These are phyloP conservation scores for Botrytis porri DNA, from an alignment of 2,329 filamentous ascomycete species.

Conservation along the genomic window DNA sequence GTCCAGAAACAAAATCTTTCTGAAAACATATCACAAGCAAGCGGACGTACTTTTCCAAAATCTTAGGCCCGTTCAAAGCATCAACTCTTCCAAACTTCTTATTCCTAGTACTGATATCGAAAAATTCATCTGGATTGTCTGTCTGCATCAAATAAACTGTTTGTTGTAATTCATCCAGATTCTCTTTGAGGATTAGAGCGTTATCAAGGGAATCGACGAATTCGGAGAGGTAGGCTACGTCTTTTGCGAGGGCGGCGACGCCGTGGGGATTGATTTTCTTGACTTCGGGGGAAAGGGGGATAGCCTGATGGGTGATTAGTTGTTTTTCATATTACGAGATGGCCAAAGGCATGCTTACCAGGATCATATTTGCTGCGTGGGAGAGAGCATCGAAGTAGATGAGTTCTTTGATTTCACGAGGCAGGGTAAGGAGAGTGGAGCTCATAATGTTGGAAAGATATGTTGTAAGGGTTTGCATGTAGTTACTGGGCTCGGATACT, in stretches of 20 bases:
- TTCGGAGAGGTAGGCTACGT: slow-evolving; percentile 77
- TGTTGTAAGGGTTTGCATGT: slow-evolving; percentile 90
- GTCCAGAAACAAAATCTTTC: background rate
- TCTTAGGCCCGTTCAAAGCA: slow-evolving; percentile 78
- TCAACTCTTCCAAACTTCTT: slow-evolving; percentile 94
- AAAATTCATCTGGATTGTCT: slow-evolving; percentile 95
- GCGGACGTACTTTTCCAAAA: slow-evolving; percentile 79
- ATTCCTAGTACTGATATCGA: slow-evolving; percentile 84
- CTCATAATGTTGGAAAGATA: slow-evolving; percentile 97
- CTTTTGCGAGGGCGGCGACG: slow-evolving; percentile 74
- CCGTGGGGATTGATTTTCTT: slow-evolving; percentile 85
- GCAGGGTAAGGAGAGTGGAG: slow-evolving; percentile 87
- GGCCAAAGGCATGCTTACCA: slow-evolving; percentile 49
- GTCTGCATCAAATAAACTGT: slow-evolving; percentile 83
- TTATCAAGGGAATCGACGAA: slow-evolving; percentile 89
- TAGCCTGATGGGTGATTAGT: slow-evolving; percentile 23
- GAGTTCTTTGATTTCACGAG: slow-evolving; percentile 91
- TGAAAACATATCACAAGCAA: slow-evolving; percentile 4
- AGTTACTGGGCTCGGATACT: slow-evolving; percentile 76
- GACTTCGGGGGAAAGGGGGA: slow-evolving; percentile 65
- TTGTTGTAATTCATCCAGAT: slow-evolving; percentile 89
- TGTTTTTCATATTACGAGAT: background rate
- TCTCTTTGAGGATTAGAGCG: slow-evolving; percentile 78
- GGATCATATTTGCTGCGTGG: slow-evolving; percentile 82
- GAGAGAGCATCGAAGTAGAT: slow-evolving; percentile 96